Conservation (phyloP, 768 basidiomycete genomes). For the Gymnopilus junonius region DNA sequence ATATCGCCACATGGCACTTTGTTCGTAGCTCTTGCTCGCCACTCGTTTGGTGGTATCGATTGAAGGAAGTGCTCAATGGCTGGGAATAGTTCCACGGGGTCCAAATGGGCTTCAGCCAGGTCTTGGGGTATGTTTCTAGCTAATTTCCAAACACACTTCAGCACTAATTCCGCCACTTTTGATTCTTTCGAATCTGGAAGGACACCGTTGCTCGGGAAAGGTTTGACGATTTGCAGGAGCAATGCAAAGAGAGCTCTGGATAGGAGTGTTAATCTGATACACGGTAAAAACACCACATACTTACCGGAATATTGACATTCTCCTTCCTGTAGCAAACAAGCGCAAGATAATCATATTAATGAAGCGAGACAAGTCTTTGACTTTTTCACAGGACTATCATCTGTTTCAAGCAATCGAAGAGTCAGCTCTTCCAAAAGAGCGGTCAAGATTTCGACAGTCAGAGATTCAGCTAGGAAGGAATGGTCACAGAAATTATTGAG, state of each 20-base stretch:
- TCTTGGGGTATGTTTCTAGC: slow-evolving; percentile 94
- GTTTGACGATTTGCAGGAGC: slow-evolving; percentile 81
- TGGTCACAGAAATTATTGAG: slow-evolving; percentile 96
- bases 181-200: slow-evolving; percentile 78
- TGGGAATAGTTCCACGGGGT: slow-evolving; percentile 87
- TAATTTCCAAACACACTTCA: slow-evolving; percentile 98
- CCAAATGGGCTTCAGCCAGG: slow-evolving; percentile 76
- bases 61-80: slow-evolving; percentile 95
- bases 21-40: slow-evolving; percentile 89
- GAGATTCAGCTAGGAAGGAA: slow-evolving; percentile 80
- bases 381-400: slow-evolving; percentile 83
- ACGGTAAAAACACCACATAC: slow-evolving; percentile 25
- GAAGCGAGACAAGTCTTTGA: slow-evolving; percentile 93
- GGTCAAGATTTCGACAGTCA: slow-evolving; percentile 84
- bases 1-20: slow-evolving; percentile 96
- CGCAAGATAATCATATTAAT: slow-evolving; percentile 99
- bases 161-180: slow-evolving; percentile 88
- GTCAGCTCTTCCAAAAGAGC: slow-evolving; percentile 93
- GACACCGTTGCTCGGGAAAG: slow-evolving; percentile 79
- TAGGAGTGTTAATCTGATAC: slow-evolving; percentile 8
- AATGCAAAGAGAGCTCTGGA: slow-evolving; percentile 78
- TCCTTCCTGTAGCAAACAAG: slow-evolving; percentile 86
- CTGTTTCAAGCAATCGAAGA: slow-evolving; percentile 88
- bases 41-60: slow-evolving; percentile 93
- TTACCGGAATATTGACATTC: slow-evolving; percentile 91